Base-by-base conservation (phyloP, 192 early-diverging fungal species). In the Entomortierella chlamydospora region DNA sequence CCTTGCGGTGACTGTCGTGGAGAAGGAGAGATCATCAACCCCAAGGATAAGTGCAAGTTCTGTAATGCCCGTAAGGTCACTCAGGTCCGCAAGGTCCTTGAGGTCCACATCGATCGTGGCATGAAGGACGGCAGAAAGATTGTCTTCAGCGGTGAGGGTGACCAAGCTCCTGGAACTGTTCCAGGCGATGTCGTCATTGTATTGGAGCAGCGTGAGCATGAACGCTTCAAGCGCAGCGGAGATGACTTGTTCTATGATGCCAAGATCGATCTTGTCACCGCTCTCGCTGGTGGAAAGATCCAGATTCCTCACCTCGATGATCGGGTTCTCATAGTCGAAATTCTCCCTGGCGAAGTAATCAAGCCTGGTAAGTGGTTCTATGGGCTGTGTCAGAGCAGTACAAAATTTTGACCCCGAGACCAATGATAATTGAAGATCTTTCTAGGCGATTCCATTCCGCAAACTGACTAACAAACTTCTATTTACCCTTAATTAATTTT, bases 111-210 rank as follows among this genome's bases (percentile, higher is more conserved):
- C 54, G 98, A 98, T 70, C 95, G 96, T 82, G 98, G 98, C 68
- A 99, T 99, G 97, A 89, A 87, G 81, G 92, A 97, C 77, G 95
- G 95, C 42, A 95, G 98, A 81, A 96, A 96, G 87, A 93, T 99
- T 69, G 92, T 91, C 56, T 99, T 99, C 82, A 78, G 73, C 57
- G 97, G 97, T 68, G 97, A 99, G 86, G 97, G 94, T 30, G 97
- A 99, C 87, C 97, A 99, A 84, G 87, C 90, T 10, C 98, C 98
- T 23, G 93, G 91, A 61, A 87, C 95, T 45, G 82, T 96, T 55
- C 97, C 98, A n/a, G 98, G 98, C 53, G 97, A 99, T 83, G 94
- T 99, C 61, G 89, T 98, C 57, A 99, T 99, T 87, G 93, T 96
- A 41, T 72, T 99, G 41, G 94, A 98, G 73, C 96, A 99, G 87